A percentile compares a stretch with the other conserved stretches of the same genome.
Conservation (phyloP, 306 rosid species). For the Ceratonia siliqua region DNA sequence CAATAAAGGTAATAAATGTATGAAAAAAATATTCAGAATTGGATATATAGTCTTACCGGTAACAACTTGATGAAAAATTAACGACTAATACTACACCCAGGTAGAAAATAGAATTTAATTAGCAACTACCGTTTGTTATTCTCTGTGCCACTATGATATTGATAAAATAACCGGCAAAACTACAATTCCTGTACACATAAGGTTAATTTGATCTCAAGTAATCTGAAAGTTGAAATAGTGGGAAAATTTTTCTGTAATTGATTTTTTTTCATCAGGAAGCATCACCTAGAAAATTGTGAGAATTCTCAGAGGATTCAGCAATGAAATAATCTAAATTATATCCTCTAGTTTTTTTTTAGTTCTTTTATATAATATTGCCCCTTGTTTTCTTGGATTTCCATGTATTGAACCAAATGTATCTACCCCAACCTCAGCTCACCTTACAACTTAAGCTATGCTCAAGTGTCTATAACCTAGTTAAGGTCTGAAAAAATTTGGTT, state of each 20-base stretch:
- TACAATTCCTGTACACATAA: neutral
- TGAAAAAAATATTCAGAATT: conserved; percentile 1
- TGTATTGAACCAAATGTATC: neutral
- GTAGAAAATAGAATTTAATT: neutral
- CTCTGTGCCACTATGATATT: neutral
- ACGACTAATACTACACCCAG: neutral
- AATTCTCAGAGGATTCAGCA: conserved; percentile 1
- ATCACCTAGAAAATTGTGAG: neutral
- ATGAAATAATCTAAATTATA: neutral
- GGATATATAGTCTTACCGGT: neutral
- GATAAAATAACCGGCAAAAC: neutral
- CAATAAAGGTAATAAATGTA: neutral
- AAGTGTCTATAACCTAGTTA: neutral
- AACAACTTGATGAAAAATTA: neutral
- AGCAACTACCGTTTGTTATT: neutral
- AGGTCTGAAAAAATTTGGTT: neutral
- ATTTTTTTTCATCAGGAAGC: neutral
- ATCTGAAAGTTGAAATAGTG: too few relatives aligned
- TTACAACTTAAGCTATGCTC: neutral
- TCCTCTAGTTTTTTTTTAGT: neutral
- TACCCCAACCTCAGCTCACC: neutral
- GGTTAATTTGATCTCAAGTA: neutral
- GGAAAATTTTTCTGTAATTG: neutral
- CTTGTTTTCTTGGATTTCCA: neutral
- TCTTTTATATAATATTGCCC: neutral